Conservation (phyloP, 192 early-diverging fungal genomes). For the Gryganskiella cystojenkinii region DNA sequence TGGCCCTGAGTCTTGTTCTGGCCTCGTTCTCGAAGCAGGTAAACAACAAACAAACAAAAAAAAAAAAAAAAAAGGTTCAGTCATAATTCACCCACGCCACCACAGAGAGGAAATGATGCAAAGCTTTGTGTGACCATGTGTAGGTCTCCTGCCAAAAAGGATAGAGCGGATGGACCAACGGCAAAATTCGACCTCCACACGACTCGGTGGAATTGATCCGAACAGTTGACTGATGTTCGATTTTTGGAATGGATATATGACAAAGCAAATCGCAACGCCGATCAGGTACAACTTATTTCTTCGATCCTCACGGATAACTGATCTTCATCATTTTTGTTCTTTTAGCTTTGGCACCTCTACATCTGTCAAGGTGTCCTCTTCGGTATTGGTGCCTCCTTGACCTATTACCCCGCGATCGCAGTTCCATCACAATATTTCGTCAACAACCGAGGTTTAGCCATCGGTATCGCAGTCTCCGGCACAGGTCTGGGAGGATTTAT, state of each 20-base stretch:
- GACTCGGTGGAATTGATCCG: too few species aligned
- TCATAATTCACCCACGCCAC: background rate
- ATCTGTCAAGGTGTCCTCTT: constrained; percentile 77
- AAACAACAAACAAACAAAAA: constrained; percentile 16
- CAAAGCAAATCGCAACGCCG: background rate
- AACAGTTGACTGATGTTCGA: too few species aligned
- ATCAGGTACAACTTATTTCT: background rate
- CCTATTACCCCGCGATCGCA: constrained; percentile 67
- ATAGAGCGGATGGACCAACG: too few species aligned
- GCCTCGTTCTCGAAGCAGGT: constrained; percentile 57
- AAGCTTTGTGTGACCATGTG: too few species aligned
- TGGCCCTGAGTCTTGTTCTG: constrained; percentile 49
- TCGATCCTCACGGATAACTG: too few species aligned
- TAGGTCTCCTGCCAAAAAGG: too few species aligned
- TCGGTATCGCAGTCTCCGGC: constrained; percentile 73
- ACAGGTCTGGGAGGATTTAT: constrained; percentile 74
- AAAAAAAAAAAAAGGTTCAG: background rate
- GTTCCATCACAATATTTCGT: constrained; percentile 73
- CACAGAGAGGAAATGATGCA: background rate
- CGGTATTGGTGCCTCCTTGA: constrained; percentile 67
- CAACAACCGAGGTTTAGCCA: constrained; percentile 67
- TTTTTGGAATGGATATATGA: background rate
- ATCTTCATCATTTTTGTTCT: background rate
- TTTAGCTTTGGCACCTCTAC: constrained; percentile 68
- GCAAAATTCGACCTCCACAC: too few species aligned